phyloP scores from a whole-genome alignment of 2,329 filamentous ascomycete species.

The Anthostomella pinea region DNA sequence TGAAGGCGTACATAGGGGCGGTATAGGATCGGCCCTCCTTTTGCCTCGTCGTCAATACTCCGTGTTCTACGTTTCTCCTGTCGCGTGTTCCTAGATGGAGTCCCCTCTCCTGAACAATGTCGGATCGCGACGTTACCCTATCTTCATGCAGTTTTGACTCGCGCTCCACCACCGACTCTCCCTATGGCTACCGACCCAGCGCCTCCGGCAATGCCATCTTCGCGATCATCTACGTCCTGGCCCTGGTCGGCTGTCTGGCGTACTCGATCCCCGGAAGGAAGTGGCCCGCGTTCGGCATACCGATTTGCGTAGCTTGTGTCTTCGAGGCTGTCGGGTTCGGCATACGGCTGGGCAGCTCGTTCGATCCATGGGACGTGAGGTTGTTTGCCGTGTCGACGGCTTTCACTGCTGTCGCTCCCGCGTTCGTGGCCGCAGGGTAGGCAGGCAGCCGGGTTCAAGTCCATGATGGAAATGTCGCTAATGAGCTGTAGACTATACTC shows the following conservation, averaged over 20 bases:
- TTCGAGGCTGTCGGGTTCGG: slow-evolving; percentile 26
- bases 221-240: slow-evolving; percentile 18
- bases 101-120: no score
- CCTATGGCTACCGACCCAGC: slow-evolving; percentile 26
- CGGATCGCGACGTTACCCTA: no score
- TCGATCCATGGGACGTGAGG: slow-evolving; percentile 23
- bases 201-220: slow-evolving; percentile 19
- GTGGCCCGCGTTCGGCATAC: slow-evolving; percentile 20
- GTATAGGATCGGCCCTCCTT: no score
- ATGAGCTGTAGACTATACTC: slow-evolving; percentile 27
- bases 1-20: no score
- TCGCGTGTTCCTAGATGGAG: no score
- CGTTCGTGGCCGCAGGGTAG: slow-evolving; percentile 28
- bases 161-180: slow-evolving; percentile 19
- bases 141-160: slow-evolving; percentile 18
- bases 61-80: no score
- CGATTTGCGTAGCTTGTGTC: slow-evolving; percentile 22
- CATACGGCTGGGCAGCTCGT: slow-evolving; percentile 20
- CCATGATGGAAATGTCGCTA: slow-evolving; percentile 4
- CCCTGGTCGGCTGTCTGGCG: slow-evolving; percentile 17
- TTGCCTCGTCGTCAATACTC: no score
- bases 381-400: slow-evolving; percentile 22
- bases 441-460: neutral
- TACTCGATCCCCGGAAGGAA: slow-evolving; percentile 14
- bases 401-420: slow-evolving; percentile 28